Evolutionary conservation across 495 filamentous ascomycete species (phyloP).

Genomic region (Aspergillus egyptiacus): DNA sequence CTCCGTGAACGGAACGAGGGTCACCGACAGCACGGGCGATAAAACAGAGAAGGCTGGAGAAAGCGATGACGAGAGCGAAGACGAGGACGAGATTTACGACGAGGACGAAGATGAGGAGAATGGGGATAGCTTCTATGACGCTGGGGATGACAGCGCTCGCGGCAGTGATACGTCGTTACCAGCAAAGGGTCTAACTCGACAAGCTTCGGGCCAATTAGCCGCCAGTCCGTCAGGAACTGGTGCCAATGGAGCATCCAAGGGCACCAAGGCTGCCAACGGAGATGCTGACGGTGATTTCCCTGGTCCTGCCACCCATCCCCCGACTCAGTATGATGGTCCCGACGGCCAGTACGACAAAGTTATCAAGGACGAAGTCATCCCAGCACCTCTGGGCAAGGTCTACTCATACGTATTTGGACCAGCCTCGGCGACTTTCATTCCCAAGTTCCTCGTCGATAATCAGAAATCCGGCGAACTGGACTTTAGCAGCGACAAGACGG

Average conservation of each 20-base stretch:
- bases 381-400: conserved; percentile 86
- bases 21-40: conserved; percentile 75
- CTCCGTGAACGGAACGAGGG: conserved; percentile 76
- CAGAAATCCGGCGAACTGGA: conserved; percentile 84
- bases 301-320: conserved; percentile 73
- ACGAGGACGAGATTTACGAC: conserved; percentile 73
- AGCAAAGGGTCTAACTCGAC: conserved; percentile 53
- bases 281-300: conserved; percentile 65
- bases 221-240: conserved; percentile 32
- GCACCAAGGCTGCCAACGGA: conserved; percentile 42
- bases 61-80: conserved; percentile 53
- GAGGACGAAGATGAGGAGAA: conserved; percentile 62
- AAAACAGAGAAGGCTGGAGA: conserved; percentile 82
- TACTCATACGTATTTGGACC: conserved; percentile 84
- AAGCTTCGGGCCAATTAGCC: conserved; percentile 56
- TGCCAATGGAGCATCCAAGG: conserved; percentile 42
- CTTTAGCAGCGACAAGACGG: conserved; percentile 74
- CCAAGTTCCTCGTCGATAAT: conserved; percentile 76
- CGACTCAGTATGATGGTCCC: conserved; percentile 76
- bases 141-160: conserved; percentile 51
- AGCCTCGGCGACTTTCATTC: conserved; percentile 69
- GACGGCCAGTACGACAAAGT: conserved; percentile 76
- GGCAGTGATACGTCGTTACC: conserved; percentile 54
- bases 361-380: conserved; percentile 77
- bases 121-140: conserved; percentile 54